phyloP scores from a whole-genome alignment of 768 basidiomycete genomes.

The Boletus sensibilis region DNA sequence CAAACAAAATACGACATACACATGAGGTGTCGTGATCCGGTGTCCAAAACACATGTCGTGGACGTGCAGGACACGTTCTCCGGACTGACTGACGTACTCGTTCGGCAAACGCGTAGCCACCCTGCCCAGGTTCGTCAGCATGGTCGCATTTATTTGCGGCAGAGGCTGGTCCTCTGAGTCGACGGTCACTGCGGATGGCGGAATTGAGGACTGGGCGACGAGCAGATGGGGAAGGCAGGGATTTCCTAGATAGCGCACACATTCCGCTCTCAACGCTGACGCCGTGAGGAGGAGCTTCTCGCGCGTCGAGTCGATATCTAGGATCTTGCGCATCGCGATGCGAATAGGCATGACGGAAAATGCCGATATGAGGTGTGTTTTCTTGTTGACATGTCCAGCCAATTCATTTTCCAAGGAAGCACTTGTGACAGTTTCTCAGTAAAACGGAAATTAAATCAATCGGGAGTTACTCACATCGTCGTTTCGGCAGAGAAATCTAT shows the following conservation, averaged over 20 bases:
- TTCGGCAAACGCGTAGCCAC: neutral
- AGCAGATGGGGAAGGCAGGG: constrained; percentile 5
- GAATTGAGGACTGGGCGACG: neutral
- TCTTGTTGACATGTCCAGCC: neutral
- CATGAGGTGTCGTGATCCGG: constrained; percentile 1
- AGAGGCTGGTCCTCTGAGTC: neutral
- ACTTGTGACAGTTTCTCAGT: neutral
- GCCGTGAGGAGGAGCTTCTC: constrained; percentile 1
- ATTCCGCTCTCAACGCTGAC: neutral
- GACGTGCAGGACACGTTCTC: neutral
- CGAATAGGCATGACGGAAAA: constrained; percentile 1
- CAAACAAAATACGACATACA: neutral
- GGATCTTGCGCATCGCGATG: constrained; percentile 1
- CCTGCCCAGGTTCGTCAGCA: constrained; percentile 2
- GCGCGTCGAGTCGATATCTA: neutral
- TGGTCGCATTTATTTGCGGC: neutral
- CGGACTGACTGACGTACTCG: neutral
- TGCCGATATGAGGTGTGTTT: constrained; percentile 2
- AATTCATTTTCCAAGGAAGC: constrained; percentile 3
- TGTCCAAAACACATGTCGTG: constrained; percentile 3
- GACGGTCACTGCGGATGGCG: neutral
- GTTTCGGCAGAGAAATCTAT: constrained; percentile 4
- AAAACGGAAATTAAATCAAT: neutral
- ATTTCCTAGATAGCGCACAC: neutral
- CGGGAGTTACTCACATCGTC: constrained; percentile 1